Evolutionary conservation across 2,329 filamentous ascomycete genomes (phyloP), one percentile per base, ranked within the genome.

Genomic region (Sporothrix protearum): DNA sequence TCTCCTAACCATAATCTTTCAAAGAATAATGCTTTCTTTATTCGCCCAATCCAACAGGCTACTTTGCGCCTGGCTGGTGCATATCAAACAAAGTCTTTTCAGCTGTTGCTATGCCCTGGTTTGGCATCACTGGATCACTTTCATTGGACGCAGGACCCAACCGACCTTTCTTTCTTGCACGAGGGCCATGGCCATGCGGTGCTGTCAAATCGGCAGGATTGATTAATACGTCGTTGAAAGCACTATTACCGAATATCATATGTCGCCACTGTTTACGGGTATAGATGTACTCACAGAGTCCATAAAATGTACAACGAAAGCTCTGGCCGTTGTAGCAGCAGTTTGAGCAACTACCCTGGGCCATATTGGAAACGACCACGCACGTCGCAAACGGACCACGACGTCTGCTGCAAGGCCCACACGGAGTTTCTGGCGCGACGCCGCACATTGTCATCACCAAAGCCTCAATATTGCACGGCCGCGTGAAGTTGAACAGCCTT

Each of bases 311-410:
- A 36, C 59, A 63, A n/a, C 59, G 59, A 36, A 10, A 42, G 36
- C 59, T 36, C 12, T 63, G 59, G 22, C 59, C 59, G 36, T 63
- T 63, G 33, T 63, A 63, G 33, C 33, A 22, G 22, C 59, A 63
- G 36, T 42, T 42, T 42, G 59, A 42, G 9, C 59, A 63, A 36
- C n/a, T 42, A 16, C 59, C 36, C 5, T 16, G n/a, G 10, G 14
- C 33, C 6, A 42, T 63, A 14, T 10, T 14, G 36, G 59, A 7
- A 8, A 25, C 8, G 19, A 63, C 3, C n/a, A 63, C 8, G 22
- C 59, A 63, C 25, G 7, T 63, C n/a, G 59, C 25, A 63, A 42
- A 63, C 9, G 36, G n/a, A 3, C 59, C 59, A 36, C 36, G 33
- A 3, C 4, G 3, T 22, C 1, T 12, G 5, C n/a, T 10, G 36